phyloP scores from a whole-genome alignment of 2,329 filamentous ascomycete genomes.

The Monosporascus sp. region DNA sequence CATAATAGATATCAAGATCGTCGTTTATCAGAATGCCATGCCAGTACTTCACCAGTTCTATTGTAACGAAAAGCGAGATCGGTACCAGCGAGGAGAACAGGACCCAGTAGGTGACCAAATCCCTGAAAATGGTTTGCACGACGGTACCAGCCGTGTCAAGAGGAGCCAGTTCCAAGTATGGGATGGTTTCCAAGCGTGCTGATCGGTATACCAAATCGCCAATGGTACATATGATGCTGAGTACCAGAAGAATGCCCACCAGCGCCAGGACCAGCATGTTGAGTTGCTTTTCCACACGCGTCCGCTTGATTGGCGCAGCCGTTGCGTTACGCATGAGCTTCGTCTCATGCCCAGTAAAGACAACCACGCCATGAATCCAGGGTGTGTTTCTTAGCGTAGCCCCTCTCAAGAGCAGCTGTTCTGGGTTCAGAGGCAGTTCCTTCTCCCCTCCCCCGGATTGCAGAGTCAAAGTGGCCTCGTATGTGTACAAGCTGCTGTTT shows the following conservation, averaged over 20 bases:
- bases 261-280: slow-evolving; percentile 91
- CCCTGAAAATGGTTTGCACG: slow-evolving; percentile 80
- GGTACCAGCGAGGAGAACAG: slow-evolving; percentile 94
- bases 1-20: slow-evolving; percentile 96
- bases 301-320: slow-evolving; percentile 94
- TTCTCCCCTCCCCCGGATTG: slow-evolving; percentile 87
- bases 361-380: slow-evolving; percentile 93
- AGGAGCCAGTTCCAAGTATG: slow-evolving; percentile 65
- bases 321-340: slow-evolving; percentile 99
- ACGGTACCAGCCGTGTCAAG: slow-evolving; percentile 50
- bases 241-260: slow-evolving; percentile 72
- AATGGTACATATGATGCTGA: slow-evolving; percentile 86
- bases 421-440: slow-evolving; percentile 81
- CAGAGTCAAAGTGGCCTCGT: slow-evolving; percentile 92
- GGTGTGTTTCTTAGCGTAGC: slow-evolving; percentile 93
- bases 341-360: slow-evolving; percentile 96
- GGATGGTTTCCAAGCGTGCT: slow-evolving; percentile 55
- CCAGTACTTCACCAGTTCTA: slow-evolving; percentile 97
- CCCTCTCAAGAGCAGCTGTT: slow-evolving; percentile 87
- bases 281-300: slow-evolving; percentile 88
- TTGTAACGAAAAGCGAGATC: slow-evolving; percentile 94
- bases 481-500: slow-evolving; percentile 97
- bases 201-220: slow-evolving; percentile 80
- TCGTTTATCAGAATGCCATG: slow-evolving; percentile 97
- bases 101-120: slow-evolving; percentile 98